Evolutionary conservation across 2,329 filamentous ascomycete species (phyloP).

Genomic region (Pseudocercospora vitis): DNA sequence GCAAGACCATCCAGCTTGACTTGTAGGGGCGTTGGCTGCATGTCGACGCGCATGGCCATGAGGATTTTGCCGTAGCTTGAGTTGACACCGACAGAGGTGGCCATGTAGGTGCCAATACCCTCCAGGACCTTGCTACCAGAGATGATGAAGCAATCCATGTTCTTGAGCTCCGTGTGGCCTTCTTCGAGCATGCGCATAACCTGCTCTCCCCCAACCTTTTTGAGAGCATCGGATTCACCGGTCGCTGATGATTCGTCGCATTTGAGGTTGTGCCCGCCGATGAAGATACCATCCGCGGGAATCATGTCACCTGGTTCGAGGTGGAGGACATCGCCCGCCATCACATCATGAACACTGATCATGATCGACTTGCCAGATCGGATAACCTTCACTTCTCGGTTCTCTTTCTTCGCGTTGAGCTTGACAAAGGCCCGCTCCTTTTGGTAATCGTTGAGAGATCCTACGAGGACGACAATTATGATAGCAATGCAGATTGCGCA

Average conservation of each 20-base stretch:
- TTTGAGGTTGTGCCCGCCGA: slow-evolving; percentile 66
- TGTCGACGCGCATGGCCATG: slow-evolving; percentile 74
- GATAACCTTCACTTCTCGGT: slow-evolving; percentile 70
- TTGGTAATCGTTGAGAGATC: slow-evolving; percentile 78
- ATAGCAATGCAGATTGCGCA: slow-evolving; percentile 79
- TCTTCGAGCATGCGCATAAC: slow-evolving; percentile 63
- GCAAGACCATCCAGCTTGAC: slow-evolving; percentile 76
- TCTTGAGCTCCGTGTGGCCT: slow-evolving; percentile 61
- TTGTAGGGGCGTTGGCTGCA: slow-evolving; percentile 75
- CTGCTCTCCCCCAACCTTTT: slow-evolving; percentile 64
- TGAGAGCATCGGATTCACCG: slow-evolving; percentile 71
- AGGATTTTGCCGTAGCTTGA: slow-evolving; percentile 75
- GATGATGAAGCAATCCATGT: slow-evolving; percentile 80
- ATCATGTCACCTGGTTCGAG: slow-evolving; percentile 73
- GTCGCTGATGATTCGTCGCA: slow-evolving; percentile 75
- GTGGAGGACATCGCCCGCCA: slow-evolving; percentile 72
- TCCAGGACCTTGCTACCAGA: slow-evolving; percentile 79
- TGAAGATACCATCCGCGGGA: slow-evolving; percentile 68
- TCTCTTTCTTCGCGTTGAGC: slow-evolving; percentile 76
- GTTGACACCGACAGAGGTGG: slow-evolving; percentile 72
- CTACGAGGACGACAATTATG: slow-evolving; percentile 71
- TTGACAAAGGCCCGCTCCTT: slow-evolving; percentile 80
- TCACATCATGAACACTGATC: slow-evolving; percentile 68
- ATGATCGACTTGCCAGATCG: slow-evolving; percentile 70
- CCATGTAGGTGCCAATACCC: slow-evolving; percentile 72